Evolutionary conservation across 2,329 filamentous ascomycete genomes (phyloP).

Genomic region (Aspergillus udagawae): DNA sequence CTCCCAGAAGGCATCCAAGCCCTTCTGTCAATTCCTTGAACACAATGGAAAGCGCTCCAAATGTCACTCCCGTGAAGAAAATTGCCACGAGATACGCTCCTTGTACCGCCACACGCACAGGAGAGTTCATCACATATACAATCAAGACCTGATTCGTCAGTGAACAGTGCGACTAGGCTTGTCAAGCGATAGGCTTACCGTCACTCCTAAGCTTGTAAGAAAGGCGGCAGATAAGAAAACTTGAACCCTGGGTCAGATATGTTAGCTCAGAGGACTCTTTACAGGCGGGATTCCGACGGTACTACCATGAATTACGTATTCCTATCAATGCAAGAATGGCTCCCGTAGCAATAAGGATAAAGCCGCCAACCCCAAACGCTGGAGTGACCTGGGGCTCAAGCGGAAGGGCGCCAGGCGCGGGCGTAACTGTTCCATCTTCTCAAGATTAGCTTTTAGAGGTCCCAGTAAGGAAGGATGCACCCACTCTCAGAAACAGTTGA

Average conservation of each 20-base stretch:
- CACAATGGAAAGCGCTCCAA: conserved; percentile 70
- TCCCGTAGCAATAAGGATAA: conserved; percentile 71
- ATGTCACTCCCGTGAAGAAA: conserved; percentile 65
- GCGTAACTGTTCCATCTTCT: conserved; percentile 17
- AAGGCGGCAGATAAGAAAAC: conserved; percentile 77
- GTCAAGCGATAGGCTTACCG: conserved; percentile 40
- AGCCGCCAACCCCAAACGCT: conserved; percentile 72
- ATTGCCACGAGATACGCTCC: conserved; percentile 81
- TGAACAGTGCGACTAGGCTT: not conserved
- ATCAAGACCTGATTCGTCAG: conserved; percentile 58
- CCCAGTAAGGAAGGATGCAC: not conserved
- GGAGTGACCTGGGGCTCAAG: conserved; percentile 73
- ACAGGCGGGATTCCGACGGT: conserved; percentile 1
- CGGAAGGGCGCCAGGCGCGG: conserved; percentile 52
- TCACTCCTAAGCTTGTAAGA: conserved; percentile 66
- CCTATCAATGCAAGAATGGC: conserved; percentile 68
- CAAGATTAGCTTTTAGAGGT: not conserved
- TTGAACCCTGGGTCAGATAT: conserved; percentile 51
- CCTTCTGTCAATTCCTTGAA: conserved; percentile 82
- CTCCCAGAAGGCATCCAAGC: conserved; percentile 80
- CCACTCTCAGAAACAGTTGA: conserved; percentile 13
- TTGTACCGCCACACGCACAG: conserved; percentile 70
- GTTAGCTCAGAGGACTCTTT: not conserved
- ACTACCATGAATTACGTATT: conserved; percentile 71
- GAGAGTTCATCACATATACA: conserved; percentile 80